These are phyloP conservation scores for Uncinocarpus reesii DNA, from an alignment of 2,329 filamentous ascomycete species.

Conservation along the genomic window DNA sequence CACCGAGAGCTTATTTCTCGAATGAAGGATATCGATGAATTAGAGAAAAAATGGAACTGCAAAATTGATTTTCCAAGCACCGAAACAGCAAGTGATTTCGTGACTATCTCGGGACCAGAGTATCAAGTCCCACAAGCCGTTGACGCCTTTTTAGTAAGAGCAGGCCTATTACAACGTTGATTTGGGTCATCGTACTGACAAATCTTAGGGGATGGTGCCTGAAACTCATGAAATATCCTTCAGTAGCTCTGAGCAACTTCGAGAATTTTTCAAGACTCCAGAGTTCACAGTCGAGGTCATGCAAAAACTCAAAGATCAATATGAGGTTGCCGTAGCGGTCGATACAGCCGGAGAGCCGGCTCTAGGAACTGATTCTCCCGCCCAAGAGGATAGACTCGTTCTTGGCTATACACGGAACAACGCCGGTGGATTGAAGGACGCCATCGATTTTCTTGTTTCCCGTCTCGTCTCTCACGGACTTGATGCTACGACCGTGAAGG, in stretches of 20 bases:
- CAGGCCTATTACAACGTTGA: neutral
- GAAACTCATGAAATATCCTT: slow-evolving; percentile 89
- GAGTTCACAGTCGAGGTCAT: slow-evolving; percentile 73
- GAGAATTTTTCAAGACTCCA: slow-evolving; percentile 69
- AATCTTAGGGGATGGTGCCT: slow-evolving; percentile 75
- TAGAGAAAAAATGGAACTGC: slow-evolving; percentile 99
- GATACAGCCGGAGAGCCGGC: slow-evolving; percentile 38
- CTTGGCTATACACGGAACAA: slow-evolving; percentile 94
- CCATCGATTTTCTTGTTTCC: slow-evolving; percentile 84
- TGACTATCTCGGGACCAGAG: slow-evolving; percentile 90
- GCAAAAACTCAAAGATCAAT: slow-evolving; percentile 76
- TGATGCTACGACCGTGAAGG: slow-evolving; percentile 78
- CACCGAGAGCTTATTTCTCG: slow-evolving; percentile 87
- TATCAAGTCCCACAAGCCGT: slow-evolving; percentile 97
- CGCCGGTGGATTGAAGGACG: slow-evolving; percentile 85
- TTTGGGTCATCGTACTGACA: slow-evolving; percentile 22
- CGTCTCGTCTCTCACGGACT: slow-evolving; percentile 79
- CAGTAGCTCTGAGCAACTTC: slow-evolving; percentile 61
- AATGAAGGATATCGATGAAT: slow-evolving; percentile 77
- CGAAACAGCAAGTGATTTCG: slow-evolving; percentile 90
- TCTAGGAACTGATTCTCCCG: slow-evolving; percentile 35
- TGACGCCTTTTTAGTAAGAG: slow-evolving; percentile 72
- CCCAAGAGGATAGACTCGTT: slow-evolving; percentile 46
- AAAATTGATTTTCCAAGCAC: slow-evolving; percentile 98
- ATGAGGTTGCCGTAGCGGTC: slow-evolving; percentile 78